A percentile compares a stretch with the other conserved stretches of the same genome.
These are phyloP conservation scores for Mycena filopes DNA, from an alignment of 768 basidiomycete species.

Conservation along the genomic window DNA sequence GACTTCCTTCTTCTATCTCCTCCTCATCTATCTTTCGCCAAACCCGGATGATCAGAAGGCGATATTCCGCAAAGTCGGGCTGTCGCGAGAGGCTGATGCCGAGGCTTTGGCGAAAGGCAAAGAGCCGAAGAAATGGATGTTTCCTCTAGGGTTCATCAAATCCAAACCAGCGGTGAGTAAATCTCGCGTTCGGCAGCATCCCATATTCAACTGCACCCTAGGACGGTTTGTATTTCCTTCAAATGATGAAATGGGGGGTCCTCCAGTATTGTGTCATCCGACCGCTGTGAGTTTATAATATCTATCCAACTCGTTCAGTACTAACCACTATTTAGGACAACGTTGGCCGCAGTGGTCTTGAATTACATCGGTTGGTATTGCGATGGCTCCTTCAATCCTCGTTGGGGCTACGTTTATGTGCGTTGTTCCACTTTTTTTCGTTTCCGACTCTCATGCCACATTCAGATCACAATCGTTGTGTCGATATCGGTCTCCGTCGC, in stretches of 20 bases:
- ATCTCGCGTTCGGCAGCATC: neutral
- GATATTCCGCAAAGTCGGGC: conserved; percentile 65
- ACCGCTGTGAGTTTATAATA: conserved; percentile 54
- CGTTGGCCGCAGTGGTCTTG: conserved; percentile 69
- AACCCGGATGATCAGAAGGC: conserved; percentile 69
- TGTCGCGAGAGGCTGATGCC: conserved; percentile 66
- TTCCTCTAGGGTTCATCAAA: conserved; percentile 71
- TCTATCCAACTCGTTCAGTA: neutral
- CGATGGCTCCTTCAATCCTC: conserved; percentile 73
- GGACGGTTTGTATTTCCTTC: conserved; percentile 65
- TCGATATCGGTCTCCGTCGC: conserved; percentile 79
- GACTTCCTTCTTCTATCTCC: conserved; percentile 82
- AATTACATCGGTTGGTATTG: conserved; percentile 78
- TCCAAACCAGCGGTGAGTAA: conserved; percentile 66
- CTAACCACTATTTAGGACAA: conserved; percentile 51
- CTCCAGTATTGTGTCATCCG: conserved; percentile 78
- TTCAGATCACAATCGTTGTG: conserved; percentile 66
- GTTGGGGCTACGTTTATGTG: conserved; percentile 78
- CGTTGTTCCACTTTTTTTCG: conserved; percentile 31
- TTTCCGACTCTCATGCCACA: neutral
- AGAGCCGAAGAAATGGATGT: conserved; percentile 69
- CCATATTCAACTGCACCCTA: conserved; percentile 9
- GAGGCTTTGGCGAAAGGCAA: conserved; percentile 55
- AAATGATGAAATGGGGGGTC: conserved; percentile 82
- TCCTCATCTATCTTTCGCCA: conserved; percentile 76